Evolutionary conservation across 768 basidiomycete genomes (phyloP).

Genomic region (Suillus luteus): DNA sequence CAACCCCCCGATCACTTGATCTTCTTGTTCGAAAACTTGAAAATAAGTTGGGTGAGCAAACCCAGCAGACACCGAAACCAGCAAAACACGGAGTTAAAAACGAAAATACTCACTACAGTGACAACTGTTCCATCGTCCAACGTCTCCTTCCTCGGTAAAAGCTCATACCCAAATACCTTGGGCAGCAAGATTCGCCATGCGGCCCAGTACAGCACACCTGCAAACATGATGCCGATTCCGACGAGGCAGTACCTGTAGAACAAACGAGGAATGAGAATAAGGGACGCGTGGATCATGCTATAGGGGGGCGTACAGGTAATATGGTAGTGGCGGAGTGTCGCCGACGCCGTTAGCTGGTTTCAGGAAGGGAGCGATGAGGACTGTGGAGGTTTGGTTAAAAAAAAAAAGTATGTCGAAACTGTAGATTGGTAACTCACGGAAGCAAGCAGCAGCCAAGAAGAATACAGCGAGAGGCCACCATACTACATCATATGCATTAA

Average conservation of each 20-base stretch:
- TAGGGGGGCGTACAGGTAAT: constrained; percentile 44
- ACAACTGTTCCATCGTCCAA: constrained; percentile 57
- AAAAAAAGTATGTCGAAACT: accelerated
- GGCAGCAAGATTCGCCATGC: constrained; percentile 54
- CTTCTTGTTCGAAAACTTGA: constrained; percentile 14
- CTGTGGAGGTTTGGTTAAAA: constrained; percentile 25
- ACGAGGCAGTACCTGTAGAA: constrained; percentile 50
- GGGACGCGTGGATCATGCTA: not conserved
- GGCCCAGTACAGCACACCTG: constrained; percentile 56
- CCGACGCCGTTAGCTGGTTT: constrained; percentile 54
- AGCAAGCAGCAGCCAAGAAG: constrained; percentile 51
- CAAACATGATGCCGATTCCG: constrained; percentile 48
- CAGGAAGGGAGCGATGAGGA: constrained; percentile 58
- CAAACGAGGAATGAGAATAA: not conserved
- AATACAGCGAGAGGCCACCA: constrained; percentile 59
- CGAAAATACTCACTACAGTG: constrained; percentile 43
- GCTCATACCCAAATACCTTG: constrained; percentile 47
- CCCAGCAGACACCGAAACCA: not conserved
- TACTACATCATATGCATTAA: constrained; percentile 33
- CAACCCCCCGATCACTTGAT: not conserved
- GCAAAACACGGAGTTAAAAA: not conserved
- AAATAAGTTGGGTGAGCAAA: constrained; percentile 1
- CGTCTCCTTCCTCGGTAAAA: constrained; percentile 49
- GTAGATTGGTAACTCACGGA: constrained; percentile 40
- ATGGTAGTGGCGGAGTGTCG: constrained; percentile 61